Evolutionary conservation across 805 yeast genomes (phyloP).

Genomic region (Lipomyces orientalis): DNA sequence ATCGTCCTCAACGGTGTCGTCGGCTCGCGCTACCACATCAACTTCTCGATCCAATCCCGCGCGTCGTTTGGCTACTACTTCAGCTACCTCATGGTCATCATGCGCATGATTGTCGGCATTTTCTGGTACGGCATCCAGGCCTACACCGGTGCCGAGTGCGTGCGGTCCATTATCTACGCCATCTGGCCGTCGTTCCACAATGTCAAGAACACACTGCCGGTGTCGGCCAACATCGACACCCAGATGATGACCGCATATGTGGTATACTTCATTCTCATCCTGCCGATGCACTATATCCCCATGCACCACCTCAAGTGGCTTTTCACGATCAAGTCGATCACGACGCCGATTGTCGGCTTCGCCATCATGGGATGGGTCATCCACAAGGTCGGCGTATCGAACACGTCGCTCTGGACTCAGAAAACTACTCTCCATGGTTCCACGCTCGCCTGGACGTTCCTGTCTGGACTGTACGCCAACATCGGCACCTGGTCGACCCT

Average conservation of each 20-base stretch:
- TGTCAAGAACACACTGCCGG: constrained; percentile 49
- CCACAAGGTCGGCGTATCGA: constrained; percentile 70
- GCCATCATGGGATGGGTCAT: constrained; percentile 80
- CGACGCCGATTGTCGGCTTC: constrained; percentile 83
- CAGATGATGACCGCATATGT: constrained; percentile 77
- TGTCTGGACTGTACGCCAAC: constrained; percentile 59
- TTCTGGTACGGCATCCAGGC: constrained; percentile 89
- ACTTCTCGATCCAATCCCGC: constrained; percentile 83
- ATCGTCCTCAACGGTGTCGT: constrained; percentile 75
- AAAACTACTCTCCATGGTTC: constrained; percentile 27
- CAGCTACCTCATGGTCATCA: constrained; percentile 77
- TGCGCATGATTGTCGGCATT: constrained; percentile 80
- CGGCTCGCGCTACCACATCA: constrained; percentile 79
- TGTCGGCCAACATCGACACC: constrained; percentile 30
- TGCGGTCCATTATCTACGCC: constrained; percentile 73
- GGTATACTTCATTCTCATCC: constrained; percentile 77
- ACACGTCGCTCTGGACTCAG: constrained; percentile 12
- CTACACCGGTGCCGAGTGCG: constrained; percentile 83
- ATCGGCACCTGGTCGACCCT: constrained; percentile 45
- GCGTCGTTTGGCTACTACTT: constrained; percentile 88
- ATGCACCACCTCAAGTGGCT: constrained; percentile 84
- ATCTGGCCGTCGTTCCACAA: constrained; percentile 60
- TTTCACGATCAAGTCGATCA: constrained; percentile 78
- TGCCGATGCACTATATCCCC: constrained; percentile 80
- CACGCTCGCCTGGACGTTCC: constrained; percentile 61